Evolutionary conservation across 768 basidiomycete species (phyloP), one percentile per base, ranked within the genome.

Genomic region (Agaricus sinodeliciosus): DNA sequence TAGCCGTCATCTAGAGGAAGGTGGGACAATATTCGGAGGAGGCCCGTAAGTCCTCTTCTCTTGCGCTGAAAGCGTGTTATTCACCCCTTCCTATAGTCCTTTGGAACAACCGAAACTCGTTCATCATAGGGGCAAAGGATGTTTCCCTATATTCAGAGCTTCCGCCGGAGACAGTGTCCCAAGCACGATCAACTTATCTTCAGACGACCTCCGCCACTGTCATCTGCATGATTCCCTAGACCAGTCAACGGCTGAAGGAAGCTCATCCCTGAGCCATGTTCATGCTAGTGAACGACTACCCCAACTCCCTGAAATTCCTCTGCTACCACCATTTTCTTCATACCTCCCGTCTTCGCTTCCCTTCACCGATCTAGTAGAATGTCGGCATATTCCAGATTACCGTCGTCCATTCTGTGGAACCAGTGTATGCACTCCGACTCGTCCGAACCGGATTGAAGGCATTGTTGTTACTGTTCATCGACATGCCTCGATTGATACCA

Each of bases 401-500:
- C 47, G 36, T 9, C 36, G 49, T 34, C 53, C 53, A 15, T 54
- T 47, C 39, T 42, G 48, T 40, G 51, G 52, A 3, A 59, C 61
- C 12, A 62, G 57, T 25, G 26, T 54, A n/a, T 60, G 42, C 35
- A 49, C 48, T 16, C 35, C 50, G 19, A 11, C 53, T 11, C 25
- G 19, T 8, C 48, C 49, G 18, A 48, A 28, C n/a, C 5, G 41
- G n/a, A 12, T 43, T 18, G 28, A 35, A 2, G 59, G 57, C 11
- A 57, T 63, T 34, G 11, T 55, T 11, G 57, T 63, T 11, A 58
- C 60, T 16, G 50, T 63, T 39, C 59, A 62, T 43, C 57, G 58
- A 45, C 58, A 63, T 41, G 62, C 60, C 19, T 64, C 63, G 31
- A 55, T 57, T 35, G 63, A 64, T 45, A 43, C 56, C 15, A 51